Conservation (phyloP, 2,329 filamentous ascomycete genomes). For the Tolypocladium guangdongense region DNA sequence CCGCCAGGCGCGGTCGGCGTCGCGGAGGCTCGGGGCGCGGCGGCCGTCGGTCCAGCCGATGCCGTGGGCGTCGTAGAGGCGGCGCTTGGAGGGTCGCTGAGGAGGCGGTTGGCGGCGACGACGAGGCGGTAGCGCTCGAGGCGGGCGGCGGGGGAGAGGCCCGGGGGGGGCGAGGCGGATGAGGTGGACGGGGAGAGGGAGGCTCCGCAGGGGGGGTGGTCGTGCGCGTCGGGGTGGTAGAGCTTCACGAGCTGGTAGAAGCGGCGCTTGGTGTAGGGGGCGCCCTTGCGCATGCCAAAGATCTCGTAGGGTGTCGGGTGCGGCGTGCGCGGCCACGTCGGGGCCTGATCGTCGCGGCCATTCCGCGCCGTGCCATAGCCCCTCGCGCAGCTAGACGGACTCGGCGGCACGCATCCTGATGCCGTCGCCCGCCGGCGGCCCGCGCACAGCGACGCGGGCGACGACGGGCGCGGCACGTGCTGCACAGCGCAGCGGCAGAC, state of each 20-base stretch:
- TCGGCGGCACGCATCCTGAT: not conserved
- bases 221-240: slow-evolving; percentile 75
- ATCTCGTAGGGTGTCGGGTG: slow-evolving; percentile 85
- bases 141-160: slow-evolving; percentile 44
- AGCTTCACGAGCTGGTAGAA: slow-evolving; percentile 92
- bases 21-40: slow-evolving; percentile 36
- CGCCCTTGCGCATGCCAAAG: slow-evolving; percentile 47
- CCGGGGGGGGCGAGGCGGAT: not conserved
- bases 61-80: slow-evolving; percentile 72
- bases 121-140: slow-evolving; percentile 87
- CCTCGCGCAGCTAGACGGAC: not conserved
- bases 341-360: not conserved
- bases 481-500: not conserved
- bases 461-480: not conserved
- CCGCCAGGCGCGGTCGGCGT: slow-evolving; percentile 38
- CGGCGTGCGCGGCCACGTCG: slow-evolving; percentile 34
- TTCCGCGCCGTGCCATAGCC: slow-evolving; percentile 1
- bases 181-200: not conserved
- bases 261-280: slow-evolving; percentile 67
- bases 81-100: slow-evolving; percentile 69
- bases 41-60: slow-evolving; percentile 62
- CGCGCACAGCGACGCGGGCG: not conserved
- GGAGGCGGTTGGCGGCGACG: slow-evolving; percentile 76
- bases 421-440: not conserved
- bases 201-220: slow-evolving; percentile 1